Evolutionary conservation across 2,329 filamentous ascomycete genomes (phyloP), one percentile per base, ranked within the genome.

Genomic region (Volutella citrinella): DNA sequence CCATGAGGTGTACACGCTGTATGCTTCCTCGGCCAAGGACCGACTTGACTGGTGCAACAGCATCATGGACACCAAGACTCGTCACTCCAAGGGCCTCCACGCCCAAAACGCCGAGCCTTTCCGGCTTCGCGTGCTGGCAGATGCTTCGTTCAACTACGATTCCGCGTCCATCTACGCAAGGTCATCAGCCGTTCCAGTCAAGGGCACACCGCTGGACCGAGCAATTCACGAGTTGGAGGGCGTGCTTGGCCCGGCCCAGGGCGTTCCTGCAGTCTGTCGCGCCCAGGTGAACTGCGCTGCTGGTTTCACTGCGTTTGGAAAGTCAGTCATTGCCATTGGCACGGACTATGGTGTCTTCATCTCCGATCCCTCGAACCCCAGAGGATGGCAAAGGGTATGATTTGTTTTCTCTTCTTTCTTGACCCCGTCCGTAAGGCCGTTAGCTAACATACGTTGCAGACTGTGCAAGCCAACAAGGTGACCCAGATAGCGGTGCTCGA

Each of bases 91-190:
- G 32, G 87, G 90, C 4, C 69, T 97, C 6, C 86, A 87, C 60
- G 81, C 86, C 5, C 93, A 98, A 55, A 95, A 97, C 56, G 91
- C 93, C 0, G 93, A 98, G 60, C 93, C 93, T 0, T 98, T 98
- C 74, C 78, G 87, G 31, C 69, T 98, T 7, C 82, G 88, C 15
- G 89, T 98, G 8, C 82, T 98, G 57, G 90, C 93, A 1, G 93
- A 98, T 57, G 84, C 86, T 26, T 87, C 90, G 0, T 98, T 98
- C 60, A 82, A 84, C 10, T 90, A 89, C 51, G 87, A 94, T 46
- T 65, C 69, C 5, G 58, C 75, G 35, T 74, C 77, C 4, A 66
- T 72, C 28, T 68, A 77, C 23, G 73, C 79, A 10, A 83, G 76
- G 57, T 78, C 71, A 27, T 65, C 69, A 12, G 70, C 79, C 37